Percentiles rank a stretch among this genome's conserved stretches.
These are phyloP conservation scores for Oropetium thomaeum DNA, from an alignment of 176 grass and related monocot genomes.

Conservation along the genomic window DNA sequence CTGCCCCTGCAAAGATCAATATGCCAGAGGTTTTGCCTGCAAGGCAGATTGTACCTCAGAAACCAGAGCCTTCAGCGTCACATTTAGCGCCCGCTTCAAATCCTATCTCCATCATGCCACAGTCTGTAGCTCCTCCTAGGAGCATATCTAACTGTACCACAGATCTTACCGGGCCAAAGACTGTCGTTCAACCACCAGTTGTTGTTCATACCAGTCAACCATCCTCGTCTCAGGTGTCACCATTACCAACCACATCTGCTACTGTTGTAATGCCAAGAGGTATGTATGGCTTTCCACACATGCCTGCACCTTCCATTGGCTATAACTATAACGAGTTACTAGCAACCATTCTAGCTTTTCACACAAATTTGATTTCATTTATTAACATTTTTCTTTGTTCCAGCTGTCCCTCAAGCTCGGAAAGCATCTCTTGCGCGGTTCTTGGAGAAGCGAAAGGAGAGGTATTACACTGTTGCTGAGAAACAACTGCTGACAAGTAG, in stretches of 20 bases:
- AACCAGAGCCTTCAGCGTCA: conserved; percentile 26
- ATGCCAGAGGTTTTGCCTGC: conserved; percentile 37
- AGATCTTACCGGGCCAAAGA: conserved; percentile 32
- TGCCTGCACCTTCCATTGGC: background rate
- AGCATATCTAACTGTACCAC: conserved; percentile 47
- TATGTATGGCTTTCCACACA: conserved; percentile 58
- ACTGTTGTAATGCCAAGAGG: conserved; percentile 54
- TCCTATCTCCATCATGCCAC: conserved; percentile 26
- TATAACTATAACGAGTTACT: background rate
- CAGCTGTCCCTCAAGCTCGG: conserved; percentile 91
- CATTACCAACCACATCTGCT: conserved; percentile 28
- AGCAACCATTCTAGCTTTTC: background rate
- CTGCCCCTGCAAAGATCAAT: conserved; percentile 26
- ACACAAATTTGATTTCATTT: background rate
- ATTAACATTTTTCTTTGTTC: conserved; percentile 23
- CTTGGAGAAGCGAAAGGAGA: conserved; percentile 82
- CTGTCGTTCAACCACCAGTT: conserved; percentile 1
- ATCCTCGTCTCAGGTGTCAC: conserved; percentile 24
- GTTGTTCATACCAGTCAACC: conserved; percentile 33
- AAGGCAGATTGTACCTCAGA: conserved; percentile 33
- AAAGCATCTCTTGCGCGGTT: conserved; percentile 87
- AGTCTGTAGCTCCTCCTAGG: conserved; percentile 23
- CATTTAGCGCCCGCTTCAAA: conserved; percentile 36
- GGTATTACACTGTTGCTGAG: conserved; percentile 26
- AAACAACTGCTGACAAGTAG: background rate